Conservation (phyloP, 257 asterid genomes). For the Solanum dulcamara region DNA sequence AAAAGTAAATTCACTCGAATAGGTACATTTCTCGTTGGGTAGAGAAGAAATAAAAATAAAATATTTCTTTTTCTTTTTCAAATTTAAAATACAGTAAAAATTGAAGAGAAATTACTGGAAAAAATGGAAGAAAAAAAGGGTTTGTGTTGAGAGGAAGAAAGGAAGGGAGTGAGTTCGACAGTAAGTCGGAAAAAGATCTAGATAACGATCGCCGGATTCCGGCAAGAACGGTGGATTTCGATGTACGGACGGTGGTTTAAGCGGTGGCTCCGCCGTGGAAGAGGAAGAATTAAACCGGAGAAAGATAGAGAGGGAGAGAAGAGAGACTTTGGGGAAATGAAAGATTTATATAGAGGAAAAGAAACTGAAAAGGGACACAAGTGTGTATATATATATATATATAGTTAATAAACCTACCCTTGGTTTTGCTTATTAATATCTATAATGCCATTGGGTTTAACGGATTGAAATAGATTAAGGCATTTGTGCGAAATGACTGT, state of each 20-base stretch:
- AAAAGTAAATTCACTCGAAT: neutral
- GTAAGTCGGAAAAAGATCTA: neutral
- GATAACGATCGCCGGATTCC: neutral
- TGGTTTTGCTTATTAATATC: neutral
- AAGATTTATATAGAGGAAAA: neutral
- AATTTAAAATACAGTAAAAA: neutral
- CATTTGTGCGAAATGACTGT: neutral
- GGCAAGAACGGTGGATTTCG: conserved; percentile 11
- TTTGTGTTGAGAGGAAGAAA: neutral
- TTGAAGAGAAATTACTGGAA: neutral
- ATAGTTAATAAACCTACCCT: neutral
- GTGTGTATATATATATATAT: neutral
- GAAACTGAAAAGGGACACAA: neutral
- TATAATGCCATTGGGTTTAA: neutral
- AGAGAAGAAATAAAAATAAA: neutral
- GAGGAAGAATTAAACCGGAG: neutral
- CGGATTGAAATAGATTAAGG: neutral
- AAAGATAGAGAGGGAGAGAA: neutral
- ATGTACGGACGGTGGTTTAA: conserved; percentile 1
- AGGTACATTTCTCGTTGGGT: neutral
- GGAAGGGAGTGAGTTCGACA: neutral
- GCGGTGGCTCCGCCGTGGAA: conserved; percentile 20
- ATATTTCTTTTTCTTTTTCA: neutral
- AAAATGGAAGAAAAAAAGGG: neutral
- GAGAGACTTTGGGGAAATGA: neutral